Percentiles rank a stretch among this genome's conserved stretches.
phyloP scores from a whole-genome alignment of 1,139 yeast species.

The Candida freyschussii region DNA sequence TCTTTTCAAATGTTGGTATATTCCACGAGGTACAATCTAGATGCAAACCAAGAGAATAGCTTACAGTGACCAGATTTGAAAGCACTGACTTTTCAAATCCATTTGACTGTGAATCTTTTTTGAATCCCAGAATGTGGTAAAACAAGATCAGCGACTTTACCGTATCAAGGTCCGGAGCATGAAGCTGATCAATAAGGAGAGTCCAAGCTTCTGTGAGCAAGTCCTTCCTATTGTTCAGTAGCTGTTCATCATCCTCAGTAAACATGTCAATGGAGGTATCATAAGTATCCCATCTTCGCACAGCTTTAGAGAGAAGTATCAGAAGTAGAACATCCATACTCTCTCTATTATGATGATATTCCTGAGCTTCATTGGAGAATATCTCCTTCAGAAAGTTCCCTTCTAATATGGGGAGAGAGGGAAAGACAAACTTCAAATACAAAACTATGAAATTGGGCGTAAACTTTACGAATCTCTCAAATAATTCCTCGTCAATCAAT shows the following conservation, averaged over 20 bases:
- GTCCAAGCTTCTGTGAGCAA: conserved; percentile 9
- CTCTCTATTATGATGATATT: conserved; percentile 8
- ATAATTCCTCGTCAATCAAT: conserved; percentile 1
- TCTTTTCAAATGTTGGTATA: conserved; percentile 11
- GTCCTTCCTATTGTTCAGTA: conserved; percentile 5
- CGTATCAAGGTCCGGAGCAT: conserved; percentile 11
- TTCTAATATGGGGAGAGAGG: conserved; percentile 9
- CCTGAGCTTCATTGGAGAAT: conserved; percentile 11
- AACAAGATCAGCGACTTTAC: conserved; percentile 10
- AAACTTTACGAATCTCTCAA: conserved; percentile 4
- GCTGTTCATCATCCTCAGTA: conserved; percentile 5
- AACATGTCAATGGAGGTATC: conserved; percentile 12
- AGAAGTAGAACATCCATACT: conserved; percentile 5
- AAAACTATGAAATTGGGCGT: conserved; percentile 10
- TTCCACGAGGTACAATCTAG: conserved; percentile 11
- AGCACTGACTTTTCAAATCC: conserved; percentile 9
- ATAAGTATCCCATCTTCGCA: conserved; percentile 11
- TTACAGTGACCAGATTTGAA: conserved; percentile 7
- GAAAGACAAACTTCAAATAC: conserved; percentile 10
- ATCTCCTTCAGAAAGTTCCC: conserved; percentile 11
- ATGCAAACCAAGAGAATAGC: conserved; percentile 10
- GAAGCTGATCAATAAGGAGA: conserved; percentile 7
- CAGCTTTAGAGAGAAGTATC: conserved; percentile 6
- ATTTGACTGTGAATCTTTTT: conserved; percentile 12
- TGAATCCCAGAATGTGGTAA: conserved; percentile 10